Evolutionary conservation across 441 rosid genomes (phyloP).

Genomic region (Erodium texanum): DNA sequence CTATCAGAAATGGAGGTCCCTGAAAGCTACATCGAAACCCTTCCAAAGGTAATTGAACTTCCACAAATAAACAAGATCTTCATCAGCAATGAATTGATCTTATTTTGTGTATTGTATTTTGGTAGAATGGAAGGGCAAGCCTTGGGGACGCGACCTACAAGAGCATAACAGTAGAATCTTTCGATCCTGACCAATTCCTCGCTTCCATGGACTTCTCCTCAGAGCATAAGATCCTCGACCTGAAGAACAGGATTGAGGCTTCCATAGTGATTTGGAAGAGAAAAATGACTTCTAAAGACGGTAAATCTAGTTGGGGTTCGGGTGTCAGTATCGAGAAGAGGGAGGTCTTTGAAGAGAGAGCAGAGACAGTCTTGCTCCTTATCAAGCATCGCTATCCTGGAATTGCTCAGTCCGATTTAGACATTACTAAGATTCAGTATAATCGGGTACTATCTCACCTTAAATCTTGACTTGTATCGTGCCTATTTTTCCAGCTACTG

Average conservation of each 20-base stretch:
- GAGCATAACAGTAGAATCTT: conserved; percentile 65
- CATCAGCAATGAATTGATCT: neutral
- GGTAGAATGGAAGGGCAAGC: conserved; percentile 78
- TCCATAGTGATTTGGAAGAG: conserved; percentile 86
- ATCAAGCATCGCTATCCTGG: conserved; percentile 81
- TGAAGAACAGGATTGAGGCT: conserved; percentile 89
- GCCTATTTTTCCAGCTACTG: neutral
- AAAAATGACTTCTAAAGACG: conserved; percentile 74
- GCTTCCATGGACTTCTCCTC: conserved; percentile 64
- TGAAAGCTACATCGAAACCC: conserved; percentile 83
- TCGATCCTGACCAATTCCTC: conserved; percentile 75
- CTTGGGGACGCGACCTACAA: conserved; percentile 76
- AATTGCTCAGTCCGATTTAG: conserved; percentile 76
- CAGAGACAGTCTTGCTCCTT: conserved; percentile 75
- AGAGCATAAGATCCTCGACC: conserved; percentile 78
- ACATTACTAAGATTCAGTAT: conserved; percentile 83
- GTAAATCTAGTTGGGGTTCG: conserved; percentile 76
- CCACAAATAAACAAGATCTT: neutral
- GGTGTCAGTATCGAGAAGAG: conserved; percentile 78
- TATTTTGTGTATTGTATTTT: neutral
- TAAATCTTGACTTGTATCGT: neutral
- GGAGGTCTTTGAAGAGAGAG: conserved; percentile 89
- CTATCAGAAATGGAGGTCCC: conserved; percentile 87
- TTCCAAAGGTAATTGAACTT: conserved; percentile 56
- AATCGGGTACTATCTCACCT: conserved; percentile 38